Conservation (phyloP, 2,329 filamentous ascomycete species). For the Aureobasidium leucospermi region DNA sequence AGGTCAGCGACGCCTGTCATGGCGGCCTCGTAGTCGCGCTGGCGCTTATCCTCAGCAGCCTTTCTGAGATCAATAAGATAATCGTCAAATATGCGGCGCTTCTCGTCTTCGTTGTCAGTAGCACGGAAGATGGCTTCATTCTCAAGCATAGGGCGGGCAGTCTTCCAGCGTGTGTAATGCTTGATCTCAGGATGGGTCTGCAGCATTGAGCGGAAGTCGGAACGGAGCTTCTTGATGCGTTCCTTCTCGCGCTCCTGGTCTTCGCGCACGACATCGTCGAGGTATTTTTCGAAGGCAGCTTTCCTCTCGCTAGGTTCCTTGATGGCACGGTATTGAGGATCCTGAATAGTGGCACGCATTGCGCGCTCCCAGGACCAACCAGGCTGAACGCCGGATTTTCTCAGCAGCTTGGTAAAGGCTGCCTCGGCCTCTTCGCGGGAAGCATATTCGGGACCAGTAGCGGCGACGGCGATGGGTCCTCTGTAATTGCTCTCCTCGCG, state of each 20-base stretch:
- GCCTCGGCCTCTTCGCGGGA: constrained; percentile 83
- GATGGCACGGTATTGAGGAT: constrained; percentile 86
- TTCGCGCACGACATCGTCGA: constrained; percentile 77
- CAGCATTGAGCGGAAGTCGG: constrained; percentile 94
- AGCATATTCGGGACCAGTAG: constrained; percentile 59
- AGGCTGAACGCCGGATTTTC: constrained; percentile 74
- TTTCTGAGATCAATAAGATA: constrained; percentile 83
- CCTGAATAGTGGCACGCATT: constrained; percentile 76
- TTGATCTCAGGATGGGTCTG: constrained; percentile 95
- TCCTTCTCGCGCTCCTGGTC: constrained; percentile 95
- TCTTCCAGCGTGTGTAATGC: constrained; percentile 95
- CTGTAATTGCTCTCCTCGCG: constrained; percentile 27
- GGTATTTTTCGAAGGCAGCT: constrained; percentile 90
- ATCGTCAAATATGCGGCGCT: constrained; percentile 85
- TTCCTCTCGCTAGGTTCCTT: constrained; percentile 89
- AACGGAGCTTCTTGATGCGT: constrained; percentile 79
- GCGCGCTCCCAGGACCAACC: constrained; percentile 93
- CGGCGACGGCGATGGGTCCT: constrained; percentile 27
- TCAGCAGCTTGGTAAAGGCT: constrained; percentile 85
- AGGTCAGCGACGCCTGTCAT: constrained; percentile 76
- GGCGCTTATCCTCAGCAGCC: constrained; percentile 67
- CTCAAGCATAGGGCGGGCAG: constrained; percentile 86
- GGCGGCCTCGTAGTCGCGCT: constrained; percentile 64
- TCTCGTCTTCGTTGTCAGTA: constrained; percentile 78
- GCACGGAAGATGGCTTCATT: constrained; percentile 93